Conservation (phyloP, 768 basidiomycete genomes). For the Tricholoma furcatifolium region DNA sequence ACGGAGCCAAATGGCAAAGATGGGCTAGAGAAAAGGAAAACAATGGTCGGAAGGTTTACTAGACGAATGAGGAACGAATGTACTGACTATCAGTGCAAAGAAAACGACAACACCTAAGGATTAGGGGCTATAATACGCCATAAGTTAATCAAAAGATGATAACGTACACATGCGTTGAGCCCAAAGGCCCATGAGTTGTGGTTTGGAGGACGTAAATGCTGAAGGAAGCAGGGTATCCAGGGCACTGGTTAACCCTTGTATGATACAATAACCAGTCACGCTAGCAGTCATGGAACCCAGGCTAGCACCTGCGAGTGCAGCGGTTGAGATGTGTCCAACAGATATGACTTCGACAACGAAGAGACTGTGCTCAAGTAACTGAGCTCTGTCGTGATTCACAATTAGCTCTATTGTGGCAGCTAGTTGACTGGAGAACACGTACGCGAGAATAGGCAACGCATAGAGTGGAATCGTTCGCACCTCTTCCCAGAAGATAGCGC, state of each 20-base stretch:
- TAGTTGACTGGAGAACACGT: conserved; percentile 21
- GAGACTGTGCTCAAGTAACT: conserved; percentile 82
- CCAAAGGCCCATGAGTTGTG: conserved; percentile 88
- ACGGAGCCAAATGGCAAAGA: conserved; percentile 75
- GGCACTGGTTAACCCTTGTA: conserved; percentile 78
- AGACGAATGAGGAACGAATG: conserved; percentile 18
- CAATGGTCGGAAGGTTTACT: conserved; percentile 17
- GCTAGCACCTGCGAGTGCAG: conserved; percentile 80
- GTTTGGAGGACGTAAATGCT: conserved; percentile 88
- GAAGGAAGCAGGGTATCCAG: conserved; percentile 93
- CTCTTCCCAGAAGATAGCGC: conserved; percentile 52
- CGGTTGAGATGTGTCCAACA: conserved; percentile 90
- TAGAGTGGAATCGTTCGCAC: conserved; percentile 55
- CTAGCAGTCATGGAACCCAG: conserved; percentile 71
- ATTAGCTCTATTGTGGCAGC: not conserved
- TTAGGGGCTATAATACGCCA: not conserved
- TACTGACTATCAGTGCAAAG: conserved; percentile 50
- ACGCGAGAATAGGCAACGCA: conserved; percentile 71
- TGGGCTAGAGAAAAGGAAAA: conserved; percentile 41
- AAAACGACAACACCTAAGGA: conserved; percentile 57
- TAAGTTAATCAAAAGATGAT: not conserved
- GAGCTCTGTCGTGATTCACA: conserved; percentile 45
- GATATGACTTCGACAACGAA: conserved; percentile 80
- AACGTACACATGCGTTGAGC: conserved; percentile 77
- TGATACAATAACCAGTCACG: conserved; percentile 71